Conservation (phyloP, 345 rosid species). For the Aquilaria yunnanensis region DNA sequence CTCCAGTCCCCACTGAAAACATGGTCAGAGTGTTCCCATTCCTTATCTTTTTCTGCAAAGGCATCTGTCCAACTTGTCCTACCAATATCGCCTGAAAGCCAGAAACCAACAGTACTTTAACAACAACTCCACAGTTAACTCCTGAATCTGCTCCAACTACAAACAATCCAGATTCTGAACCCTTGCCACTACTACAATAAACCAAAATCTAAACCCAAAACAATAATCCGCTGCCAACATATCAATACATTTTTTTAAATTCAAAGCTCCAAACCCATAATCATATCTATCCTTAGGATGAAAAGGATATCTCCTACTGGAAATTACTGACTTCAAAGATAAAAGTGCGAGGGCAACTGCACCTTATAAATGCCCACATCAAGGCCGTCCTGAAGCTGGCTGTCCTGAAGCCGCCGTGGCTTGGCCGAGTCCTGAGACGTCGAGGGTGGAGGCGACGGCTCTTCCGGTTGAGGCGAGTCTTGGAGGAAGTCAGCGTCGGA, state of each 20-base stretch:
- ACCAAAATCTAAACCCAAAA: neutral
- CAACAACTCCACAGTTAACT: slow-evolving; percentile 1
- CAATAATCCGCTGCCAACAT: neutral
- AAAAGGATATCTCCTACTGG: no score
- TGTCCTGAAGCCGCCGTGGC: slow-evolving; percentile 36
- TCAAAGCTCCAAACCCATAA: neutral
- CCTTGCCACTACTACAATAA: neutral
- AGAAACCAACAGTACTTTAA: slow-evolving; percentile 1
- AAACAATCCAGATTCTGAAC: neutral
- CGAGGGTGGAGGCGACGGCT: slow-evolving; percentile 14
- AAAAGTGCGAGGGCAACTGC: neutral
- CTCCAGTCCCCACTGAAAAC: slow-evolving; percentile 80
- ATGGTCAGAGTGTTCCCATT: slow-evolving; percentile 53
- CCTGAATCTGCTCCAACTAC: neutral
- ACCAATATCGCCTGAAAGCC: slow-evolving; percentile 72
- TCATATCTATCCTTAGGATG: neutral
- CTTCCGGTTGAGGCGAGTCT: slow-evolving; percentile 10
- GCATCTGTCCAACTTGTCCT: slow-evolving; percentile 83
- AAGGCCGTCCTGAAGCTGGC: slow-evolving; percentile 68
- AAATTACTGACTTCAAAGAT: neutral
- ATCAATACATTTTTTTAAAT: neutral
- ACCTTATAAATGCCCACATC: slow-evolving; percentile 80
- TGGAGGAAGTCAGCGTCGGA: slow-evolving; percentile 30
- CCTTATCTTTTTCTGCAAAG: slow-evolving; percentile 70
- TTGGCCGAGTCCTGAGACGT: slow-evolving; percentile 11